A percentile compares a stretch with the other conserved stretches of the same genome.
These are phyloP conservation scores for Phytophthora podocarpi DNA, from an alignment of 352 stramenopile species.

Conservation along the genomic window DNA sequence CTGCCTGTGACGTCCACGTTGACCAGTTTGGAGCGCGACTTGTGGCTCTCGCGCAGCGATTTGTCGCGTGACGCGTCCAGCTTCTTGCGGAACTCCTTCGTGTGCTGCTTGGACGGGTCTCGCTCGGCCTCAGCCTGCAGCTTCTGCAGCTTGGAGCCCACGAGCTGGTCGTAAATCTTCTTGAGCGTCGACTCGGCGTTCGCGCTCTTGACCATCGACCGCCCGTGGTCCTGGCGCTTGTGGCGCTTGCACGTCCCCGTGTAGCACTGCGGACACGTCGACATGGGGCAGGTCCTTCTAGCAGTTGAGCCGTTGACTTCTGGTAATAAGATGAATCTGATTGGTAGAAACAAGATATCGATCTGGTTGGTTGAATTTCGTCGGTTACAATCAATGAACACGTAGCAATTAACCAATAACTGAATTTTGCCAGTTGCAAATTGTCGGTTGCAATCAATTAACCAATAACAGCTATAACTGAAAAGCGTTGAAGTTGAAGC, in stretches of 20 bases:
- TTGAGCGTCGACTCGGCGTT: slow-evolving; percentile 68
- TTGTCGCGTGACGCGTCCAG: slow-evolving; percentile 74
- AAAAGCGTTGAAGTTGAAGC: too few species aligned
- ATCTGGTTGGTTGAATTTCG: too few species aligned
- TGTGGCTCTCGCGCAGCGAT: slow-evolving; percentile 57
- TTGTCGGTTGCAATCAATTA: too few species aligned
- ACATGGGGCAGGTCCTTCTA: slow-evolving; percentile 44
- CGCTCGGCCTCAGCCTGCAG: slow-evolving; percentile 60
- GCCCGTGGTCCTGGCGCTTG: slow-evolving; percentile 62
- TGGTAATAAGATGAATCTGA: too few species aligned
- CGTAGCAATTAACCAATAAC: too few species aligned
- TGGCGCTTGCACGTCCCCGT: slow-evolving; percentile 77
- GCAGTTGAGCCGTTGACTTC: too few species aligned
- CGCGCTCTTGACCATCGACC: slow-evolving; percentile 49
- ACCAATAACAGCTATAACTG: too few species aligned
- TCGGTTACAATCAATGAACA: too few species aligned
- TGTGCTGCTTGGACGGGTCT: slow-evolving; percentile 45
- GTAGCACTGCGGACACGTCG: slow-evolving; percentile 83
- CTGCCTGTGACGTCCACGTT: slow-evolving; percentile 37
- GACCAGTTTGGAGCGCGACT: slow-evolving; percentile 37
- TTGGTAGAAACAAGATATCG: too few species aligned
- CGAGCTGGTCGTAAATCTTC: slow-evolving; percentile 82
- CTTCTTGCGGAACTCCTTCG: slow-evolving; percentile 61
- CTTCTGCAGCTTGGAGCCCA: slow-evolving; percentile 73
- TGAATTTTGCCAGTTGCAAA: too few species aligned